phyloP scores from a whole-genome alignment of 116 monocot genomes.

The Trichopus zeylanicus region DNA sequence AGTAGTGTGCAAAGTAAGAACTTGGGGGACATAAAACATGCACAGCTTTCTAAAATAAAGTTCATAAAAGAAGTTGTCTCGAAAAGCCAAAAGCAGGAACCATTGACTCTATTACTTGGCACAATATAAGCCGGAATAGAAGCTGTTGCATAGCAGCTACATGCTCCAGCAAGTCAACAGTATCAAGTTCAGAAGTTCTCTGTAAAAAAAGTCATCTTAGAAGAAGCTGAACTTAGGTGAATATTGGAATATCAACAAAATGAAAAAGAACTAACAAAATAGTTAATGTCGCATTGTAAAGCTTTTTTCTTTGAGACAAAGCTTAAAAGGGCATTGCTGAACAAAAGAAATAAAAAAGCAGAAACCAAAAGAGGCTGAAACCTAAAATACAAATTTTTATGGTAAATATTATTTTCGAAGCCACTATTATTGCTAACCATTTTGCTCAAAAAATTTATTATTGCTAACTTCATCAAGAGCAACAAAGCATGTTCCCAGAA shows the following conservation, averaged over 20 bases:
- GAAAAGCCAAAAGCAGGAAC: not conserved
- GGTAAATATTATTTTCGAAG: too few relatives aligned
- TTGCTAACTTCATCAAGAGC: too few relatives aligned
- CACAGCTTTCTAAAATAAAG: not conserved
- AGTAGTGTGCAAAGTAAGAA: not conserved
- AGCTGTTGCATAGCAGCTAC: slow-evolving; percentile 83
- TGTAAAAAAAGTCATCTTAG: slow-evolving; percentile 7
- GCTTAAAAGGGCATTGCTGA: not conserved
- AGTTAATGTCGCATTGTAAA: too few relatives aligned
- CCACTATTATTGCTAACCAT: too few relatives aligned
- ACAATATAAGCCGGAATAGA: slow-evolving; percentile 59
- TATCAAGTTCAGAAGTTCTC: slow-evolving; percentile 45
- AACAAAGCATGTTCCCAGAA: too few relatives aligned
- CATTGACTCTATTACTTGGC: slow-evolving; percentile 36
- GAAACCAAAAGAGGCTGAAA: not conserved
- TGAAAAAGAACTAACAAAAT: too few relatives aligned
- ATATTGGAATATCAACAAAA: not conserved
- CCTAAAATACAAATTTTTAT: too few relatives aligned
- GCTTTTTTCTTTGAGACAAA: too few relatives aligned
- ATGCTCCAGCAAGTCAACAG: slow-evolving; percentile 63
- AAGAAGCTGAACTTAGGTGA: not conserved
- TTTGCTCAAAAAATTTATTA: too few relatives aligned
- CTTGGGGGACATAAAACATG: not conserved
- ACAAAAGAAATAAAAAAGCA: not conserved
- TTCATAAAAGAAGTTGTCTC: too few relatives aligned